phyloP scores from a whole-genome alignment of 768 basidiomycete species.

The Hydnomerulius pinastri region DNA sequence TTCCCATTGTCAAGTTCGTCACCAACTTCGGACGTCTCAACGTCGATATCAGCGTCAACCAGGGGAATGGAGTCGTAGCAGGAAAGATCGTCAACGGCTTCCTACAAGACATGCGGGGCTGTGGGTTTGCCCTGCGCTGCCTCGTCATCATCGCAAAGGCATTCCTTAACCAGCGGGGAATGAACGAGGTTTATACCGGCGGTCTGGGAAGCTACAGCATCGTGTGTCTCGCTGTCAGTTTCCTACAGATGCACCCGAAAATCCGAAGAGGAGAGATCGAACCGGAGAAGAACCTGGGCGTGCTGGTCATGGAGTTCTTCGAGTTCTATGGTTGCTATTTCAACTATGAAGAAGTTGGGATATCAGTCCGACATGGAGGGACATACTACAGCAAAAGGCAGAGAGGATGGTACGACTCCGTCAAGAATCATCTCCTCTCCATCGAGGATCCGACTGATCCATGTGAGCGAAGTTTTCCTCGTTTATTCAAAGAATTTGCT shows the following conservation, averaged over 20 bases:
- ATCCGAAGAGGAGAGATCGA: constrained; percentile 87
- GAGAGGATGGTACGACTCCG: constrained; percentile 78
- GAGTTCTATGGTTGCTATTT: constrained; percentile 92
- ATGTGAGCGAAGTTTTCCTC: constrained; percentile 51
- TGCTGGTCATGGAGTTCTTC: constrained; percentile 96
- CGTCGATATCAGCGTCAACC: constrained; percentile 94
- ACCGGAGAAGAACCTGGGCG: constrained; percentile 84
- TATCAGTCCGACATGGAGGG: constrained; percentile 86
- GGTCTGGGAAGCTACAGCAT: constrained; percentile 94
- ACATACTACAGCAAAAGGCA: constrained; percentile 83
- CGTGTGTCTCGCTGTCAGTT: constrained; percentile 90
- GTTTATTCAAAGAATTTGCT: neutral
- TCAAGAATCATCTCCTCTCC: constrained; percentile 60
- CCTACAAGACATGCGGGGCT: constrained; percentile 57
- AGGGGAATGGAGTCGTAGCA: constrained; percentile 78
- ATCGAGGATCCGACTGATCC: constrained; percentile 94
- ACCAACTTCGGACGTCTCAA: constrained; percentile 79
- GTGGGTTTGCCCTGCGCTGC: constrained; percentile 70
- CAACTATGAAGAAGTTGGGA: constrained; percentile 88
- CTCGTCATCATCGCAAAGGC: constrained; percentile 89
- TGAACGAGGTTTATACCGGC: constrained; percentile 99
- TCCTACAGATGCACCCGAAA: constrained; percentile 97
- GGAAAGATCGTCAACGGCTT: constrained; percentile 82
- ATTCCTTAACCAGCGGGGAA: constrained; percentile 83
- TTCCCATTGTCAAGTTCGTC: constrained; percentile 95